Percentiles rank a stretch among this genome's conserved stretches.
phyloP scores from a whole-genome alignment of 441 rosid genomes.

The Biscutella auriculata region DNA sequence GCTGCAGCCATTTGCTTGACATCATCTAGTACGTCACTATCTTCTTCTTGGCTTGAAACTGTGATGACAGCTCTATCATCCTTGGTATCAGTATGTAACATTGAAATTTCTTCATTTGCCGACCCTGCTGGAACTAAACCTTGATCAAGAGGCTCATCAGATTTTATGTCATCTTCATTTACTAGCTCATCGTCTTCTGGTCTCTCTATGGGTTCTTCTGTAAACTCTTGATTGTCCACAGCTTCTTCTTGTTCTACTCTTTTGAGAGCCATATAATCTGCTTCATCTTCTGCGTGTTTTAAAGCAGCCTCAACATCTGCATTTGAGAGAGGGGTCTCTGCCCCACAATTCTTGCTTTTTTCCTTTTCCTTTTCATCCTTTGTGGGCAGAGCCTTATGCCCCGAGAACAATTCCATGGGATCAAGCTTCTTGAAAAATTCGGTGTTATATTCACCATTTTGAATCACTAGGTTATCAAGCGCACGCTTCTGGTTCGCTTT shows the following conservation, averaged over 20 bases:
- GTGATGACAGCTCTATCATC: slow-evolving; percentile 54
- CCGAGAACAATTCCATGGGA: slow-evolving; percentile 94
- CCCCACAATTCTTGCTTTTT: slow-evolving; percentile 34
- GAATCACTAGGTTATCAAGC: slow-evolving; percentile 95
- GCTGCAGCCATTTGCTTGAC: slow-evolving; percentile 95
- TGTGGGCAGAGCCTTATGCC: slow-evolving; percentile 48
- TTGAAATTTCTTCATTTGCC: slow-evolving; percentile 33
- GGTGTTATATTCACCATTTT: slow-evolving; percentile 94
- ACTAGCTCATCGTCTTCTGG: slow-evolving; percentile 85
- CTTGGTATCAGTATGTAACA: slow-evolving; percentile 25
- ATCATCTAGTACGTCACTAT: slow-evolving; percentile 80
- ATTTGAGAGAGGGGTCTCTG: slow-evolving; percentile 57
- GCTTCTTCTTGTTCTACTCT: slow-evolving; percentile 99
- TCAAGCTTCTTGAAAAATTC: slow-evolving; percentile 99
- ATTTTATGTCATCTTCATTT: slow-evolving; percentile 73
- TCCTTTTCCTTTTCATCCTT: slow-evolving; percentile 50
- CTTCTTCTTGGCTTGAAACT: slow-evolving; percentile 67
- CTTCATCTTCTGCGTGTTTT: slow-evolving; percentile 97
- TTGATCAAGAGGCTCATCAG: slow-evolving; percentile 66
- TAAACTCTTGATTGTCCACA: slow-evolving; percentile 96
- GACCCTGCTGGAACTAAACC: slow-evolving; percentile 26
- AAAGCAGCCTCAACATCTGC: slow-evolving; percentile 99
- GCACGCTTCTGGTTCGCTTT: slow-evolving; percentile 99
- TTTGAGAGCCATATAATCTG: slow-evolving; percentile 99
- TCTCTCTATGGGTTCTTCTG: slow-evolving; percentile 86